Base-by-base conservation (phyloP, 1,139 yeast species). In the Arxiozyma slooffiae region DNA sequence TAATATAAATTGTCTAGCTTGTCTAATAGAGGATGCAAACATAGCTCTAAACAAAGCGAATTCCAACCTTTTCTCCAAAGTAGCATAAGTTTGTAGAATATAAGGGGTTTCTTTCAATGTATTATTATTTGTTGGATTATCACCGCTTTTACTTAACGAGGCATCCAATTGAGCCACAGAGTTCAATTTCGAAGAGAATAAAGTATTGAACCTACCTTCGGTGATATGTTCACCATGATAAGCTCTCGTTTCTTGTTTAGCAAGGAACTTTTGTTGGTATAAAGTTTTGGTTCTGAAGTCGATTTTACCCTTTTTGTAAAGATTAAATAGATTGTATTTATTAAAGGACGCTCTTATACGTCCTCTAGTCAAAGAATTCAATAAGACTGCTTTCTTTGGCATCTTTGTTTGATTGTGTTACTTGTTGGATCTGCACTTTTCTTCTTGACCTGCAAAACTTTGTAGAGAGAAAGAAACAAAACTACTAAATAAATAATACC, bases 141-240 rank as follows among this genome's bases (percentile, higher is more conserved):
- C 30, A 43, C 52, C 50, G 54, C 74, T 75, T 60, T 87, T 86
- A 57, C 79, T 78, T 60, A 82, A 73, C 0, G 89, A 81, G 8
- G 90, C 85, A 66, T 84, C 83, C 71, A 90, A 71, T 69, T 86
- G 88, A 3, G 94, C 92, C 47, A 88, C 96, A 38, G 95, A 85
- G 54, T 85, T 82, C 58, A 88, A 73, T 52, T 83, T 81, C 38
- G 90, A 85, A 53, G 80, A 74, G 69, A 89, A 89, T 48, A 79
- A 68, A 30, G 81, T 73, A 64, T 84, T 81, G 81, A 90, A 87
- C 64, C 92, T 80, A 26, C 80, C 73, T 67, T 92, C 98, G 0
- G 94, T 85, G 52, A 92, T 70, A 66, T 85, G 90, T 63, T 92
- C 97, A 59, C 98, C 98, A 67, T 92, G 98, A 67, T 92, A 92